These are phyloP conservation scores for Paramecium pentaurelia DNA, from an alignment of 73 alveolate species.

Conservation along the genomic window DNA sequence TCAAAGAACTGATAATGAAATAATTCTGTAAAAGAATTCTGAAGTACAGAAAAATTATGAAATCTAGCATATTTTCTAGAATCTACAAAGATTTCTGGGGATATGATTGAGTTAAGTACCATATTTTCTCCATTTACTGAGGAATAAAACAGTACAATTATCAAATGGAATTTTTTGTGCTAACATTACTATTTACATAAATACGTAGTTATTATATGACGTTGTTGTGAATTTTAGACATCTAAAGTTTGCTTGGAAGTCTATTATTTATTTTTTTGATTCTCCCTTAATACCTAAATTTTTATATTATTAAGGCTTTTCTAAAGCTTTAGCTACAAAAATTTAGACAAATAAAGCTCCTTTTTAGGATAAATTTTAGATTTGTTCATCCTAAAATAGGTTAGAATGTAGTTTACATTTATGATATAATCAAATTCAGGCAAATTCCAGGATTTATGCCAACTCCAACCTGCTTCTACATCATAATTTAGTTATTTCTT, in stretches of 20 bases:
- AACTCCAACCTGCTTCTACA: slow-evolving; percentile 47
- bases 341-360: not conserved
- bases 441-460: slow-evolving; percentile 78
- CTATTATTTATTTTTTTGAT: slow-evolving; percentile 31
- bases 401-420: slow-evolving; percentile 33
- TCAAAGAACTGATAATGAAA: slow-evolving; percentile 38
- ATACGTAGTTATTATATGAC: slow-evolving; percentile 66
- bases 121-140: not conserved
- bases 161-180: slow-evolving; percentile 43
- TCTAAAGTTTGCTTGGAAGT: slow-evolving; percentile 50
- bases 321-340: not conserved
- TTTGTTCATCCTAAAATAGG: not conserved
- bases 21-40: slow-evolving; percentile 43
- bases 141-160: not conserved
- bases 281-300: slow-evolving; percentile 62
- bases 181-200: not conserved
- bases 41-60: not conserved
- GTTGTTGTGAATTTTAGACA: slow-evolving; percentile 69
- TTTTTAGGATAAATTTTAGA: not conserved
- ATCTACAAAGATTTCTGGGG: slow-evolving; percentile 67
- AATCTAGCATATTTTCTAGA: slow-evolving; percentile 67
- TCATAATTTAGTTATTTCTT: slow-evolving; percentile 8
- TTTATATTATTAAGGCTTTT: not conserved
- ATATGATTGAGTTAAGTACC: slow-evolving; percentile 54
- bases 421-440: slow-evolving; percentile 63